Evolutionary conservation across 2,329 filamentous ascomycete species (phyloP).

Genomic region (Trichoderma afroharzianum): DNA sequence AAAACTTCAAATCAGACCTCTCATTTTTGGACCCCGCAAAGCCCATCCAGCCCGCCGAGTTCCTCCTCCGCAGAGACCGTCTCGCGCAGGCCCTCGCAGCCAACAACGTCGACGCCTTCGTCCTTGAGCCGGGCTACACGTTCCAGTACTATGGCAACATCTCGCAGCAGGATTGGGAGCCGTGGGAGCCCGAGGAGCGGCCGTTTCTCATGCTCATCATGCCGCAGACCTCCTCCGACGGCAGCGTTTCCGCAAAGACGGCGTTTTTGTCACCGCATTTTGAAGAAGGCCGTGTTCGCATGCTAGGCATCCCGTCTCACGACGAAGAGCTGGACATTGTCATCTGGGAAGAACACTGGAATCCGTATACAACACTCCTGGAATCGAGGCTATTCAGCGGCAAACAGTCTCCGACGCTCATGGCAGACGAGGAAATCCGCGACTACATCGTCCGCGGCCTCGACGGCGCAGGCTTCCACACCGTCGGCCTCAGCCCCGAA

Average conservation of each 20-base stretch:
- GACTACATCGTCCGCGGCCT: slow-evolving; percentile 60
- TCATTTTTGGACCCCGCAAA: slow-evolving; percentile 48
- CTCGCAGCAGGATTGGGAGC: slow-evolving; percentile 59
- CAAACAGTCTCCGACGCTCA: slow-evolving; percentile 39
- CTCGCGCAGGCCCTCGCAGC: slow-evolving; percentile 52
- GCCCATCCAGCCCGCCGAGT: slow-evolving; percentile 49
- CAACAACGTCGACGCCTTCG: slow-evolving; percentile 54
- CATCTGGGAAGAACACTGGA: slow-evolving; percentile 62
- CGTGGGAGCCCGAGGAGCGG: slow-evolving; percentile 62
- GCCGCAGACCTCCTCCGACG: slow-evolving; percentile 39
- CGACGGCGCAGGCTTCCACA: slow-evolving; percentile 49
- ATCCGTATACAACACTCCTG: slow-evolving; percentile 55
- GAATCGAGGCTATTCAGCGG: slow-evolving; percentile 39
- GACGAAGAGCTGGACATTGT: slow-evolving; percentile 48
- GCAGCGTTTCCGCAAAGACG: slow-evolving; percentile 48
- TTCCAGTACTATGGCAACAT: slow-evolving; percentile 61
- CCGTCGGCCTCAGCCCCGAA: slow-evolving; percentile 49
- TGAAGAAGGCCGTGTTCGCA: slow-evolving; percentile 55
- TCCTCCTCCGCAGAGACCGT: slow-evolving; percentile 51
- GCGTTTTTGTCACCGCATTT: slow-evolving; percentile 58
- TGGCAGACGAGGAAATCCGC: slow-evolving; percentile 63
- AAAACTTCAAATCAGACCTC: slow-evolving; percentile 46
- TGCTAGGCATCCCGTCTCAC: slow-evolving; percentile 56
- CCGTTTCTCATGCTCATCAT: slow-evolving; percentile 61
- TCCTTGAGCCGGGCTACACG: slow-evolving; percentile 61